Evolutionary conservation across 345 rosid genomes (phyloP).

Genomic region (Angophora floribunda): DNA sequence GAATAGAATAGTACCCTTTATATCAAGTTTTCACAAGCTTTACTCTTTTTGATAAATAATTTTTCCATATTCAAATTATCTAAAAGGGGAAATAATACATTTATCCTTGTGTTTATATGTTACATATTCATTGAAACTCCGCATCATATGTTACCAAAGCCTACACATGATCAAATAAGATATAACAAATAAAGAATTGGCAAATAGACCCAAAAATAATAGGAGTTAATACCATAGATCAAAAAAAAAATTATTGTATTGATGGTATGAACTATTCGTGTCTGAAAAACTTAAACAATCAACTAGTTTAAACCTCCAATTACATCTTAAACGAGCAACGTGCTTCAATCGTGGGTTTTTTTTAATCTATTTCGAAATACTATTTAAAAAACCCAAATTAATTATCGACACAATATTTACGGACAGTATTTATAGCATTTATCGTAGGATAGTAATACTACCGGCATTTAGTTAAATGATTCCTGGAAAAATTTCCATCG

Average conservation of each 20-base stretch:
- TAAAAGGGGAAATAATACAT: background rate
- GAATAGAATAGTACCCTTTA: background rate
- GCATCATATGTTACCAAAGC: background rate
- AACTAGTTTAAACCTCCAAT: background rate
- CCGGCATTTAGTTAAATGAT: background rate
- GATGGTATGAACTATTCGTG: background rate
- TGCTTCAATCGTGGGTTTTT: background rate
- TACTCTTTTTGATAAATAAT: background rate
- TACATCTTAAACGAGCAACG: background rate
- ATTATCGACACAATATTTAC: background rate
- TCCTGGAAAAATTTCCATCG: background rate
- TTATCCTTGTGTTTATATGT: background rate
- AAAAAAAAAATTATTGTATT: background rate
- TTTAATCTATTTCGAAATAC: background rate
- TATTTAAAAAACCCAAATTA: background rate
- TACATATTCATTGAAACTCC: background rate
- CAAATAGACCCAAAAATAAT: background rate
- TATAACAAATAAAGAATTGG: background rate
- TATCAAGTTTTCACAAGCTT: background rate
- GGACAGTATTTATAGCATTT: background rate
- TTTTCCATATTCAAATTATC: background rate
- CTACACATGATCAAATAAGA: background rate
- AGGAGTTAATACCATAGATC: background rate
- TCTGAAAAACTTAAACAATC: background rate
- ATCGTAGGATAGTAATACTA: background rate